Base-by-base conservation (phyloP, 1,284 basidiomycete genomes). In the Caloboletus inedulis region DNA sequence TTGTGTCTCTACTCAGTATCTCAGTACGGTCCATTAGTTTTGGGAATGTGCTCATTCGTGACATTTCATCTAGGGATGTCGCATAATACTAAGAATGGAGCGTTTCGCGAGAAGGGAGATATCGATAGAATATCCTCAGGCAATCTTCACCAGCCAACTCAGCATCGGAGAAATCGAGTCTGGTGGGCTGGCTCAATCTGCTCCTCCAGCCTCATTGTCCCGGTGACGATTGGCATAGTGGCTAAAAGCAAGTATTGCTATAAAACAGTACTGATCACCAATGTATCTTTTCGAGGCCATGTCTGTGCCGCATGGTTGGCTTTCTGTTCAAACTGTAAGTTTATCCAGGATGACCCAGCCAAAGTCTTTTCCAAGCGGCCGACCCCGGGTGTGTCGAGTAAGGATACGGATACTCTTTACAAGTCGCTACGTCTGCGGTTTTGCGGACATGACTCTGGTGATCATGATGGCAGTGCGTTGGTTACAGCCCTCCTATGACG, bases 11-110 rank as follows among this genome's bases (percentile, higher is more conserved):
- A 8, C 2, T 33, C 31, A 60, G 63, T 12, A 13, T 51, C 43
- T 34, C 41, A 6, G 64, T 62, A 66, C 14, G 60, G 30, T 13
- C 37, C 12, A 34, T 30, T 31, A 0, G 1, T 37, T 43, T 40
- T 3, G n/a, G 12, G 16, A 44, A 37, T n/a, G 16, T 7, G 29
- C 31, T 37, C 23, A 29, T 21, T 60, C 27, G 18, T 23, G 19
- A 45, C 16, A 9, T 35, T 14, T 6, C 8, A 21, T 42, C 8
- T n/a, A 63, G 62, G 62, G 62, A 1, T 63, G 60, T 45, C 49
- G 30, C 33, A 41, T 59, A 50, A 45, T 66, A 40, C 39, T 61
- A 3, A 55, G 53, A 10, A 62, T 66, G 60, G 64, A 61, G 14
- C 46, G 58, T 37, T 54, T 64, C 3, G 59, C 52, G 31, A 56